Conservation (phyloP, 352 stramenopile species). For the Phytophthora pinifolia region DNA sequence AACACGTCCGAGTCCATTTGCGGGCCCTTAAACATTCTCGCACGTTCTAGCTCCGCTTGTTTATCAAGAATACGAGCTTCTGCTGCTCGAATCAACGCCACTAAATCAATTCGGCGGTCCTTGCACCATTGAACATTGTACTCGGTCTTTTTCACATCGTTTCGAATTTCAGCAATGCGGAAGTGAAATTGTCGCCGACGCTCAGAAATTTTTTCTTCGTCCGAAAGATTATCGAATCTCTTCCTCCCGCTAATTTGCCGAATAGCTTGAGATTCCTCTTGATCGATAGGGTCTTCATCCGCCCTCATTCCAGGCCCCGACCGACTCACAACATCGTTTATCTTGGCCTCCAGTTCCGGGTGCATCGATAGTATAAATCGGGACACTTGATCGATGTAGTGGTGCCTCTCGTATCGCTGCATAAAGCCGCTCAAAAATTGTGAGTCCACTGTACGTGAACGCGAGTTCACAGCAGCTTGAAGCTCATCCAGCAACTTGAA, state of each 20-base stretch:
- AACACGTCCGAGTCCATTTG: conserved; percentile 85
- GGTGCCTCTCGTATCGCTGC: conserved; percentile 69
- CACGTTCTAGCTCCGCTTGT: conserved; percentile 72
- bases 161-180: conserved; percentile 58
- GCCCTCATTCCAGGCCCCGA: not conserved
- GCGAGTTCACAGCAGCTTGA: conserved; percentile 75
- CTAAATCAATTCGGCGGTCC: conserved; percentile 64
- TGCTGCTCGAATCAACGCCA: conserved; percentile 63
- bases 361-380: conserved; percentile 60
- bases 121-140: conserved; percentile 85
- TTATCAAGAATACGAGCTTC: conserved; percentile 78
- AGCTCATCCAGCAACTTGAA: conserved; percentile 75
- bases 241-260: conserved; percentile 11
- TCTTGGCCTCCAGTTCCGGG: conserved; percentile 47
- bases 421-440: conserved; percentile 81
- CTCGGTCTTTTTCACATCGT: conserved; percentile 54
- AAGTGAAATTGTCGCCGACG: conserved; percentile 78
- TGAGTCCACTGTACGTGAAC: conserved; percentile 67
- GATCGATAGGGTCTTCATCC: not conserved
- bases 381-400: conserved; percentile 74
- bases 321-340: conserved; percentile 49
- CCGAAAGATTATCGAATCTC: conserved; percentile 51
- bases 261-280: conserved; percentile 15
- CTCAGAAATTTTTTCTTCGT: conserved; percentile 51
- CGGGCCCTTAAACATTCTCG: conserved; percentile 58